These are phyloP conservation scores for Microdochium paspali DNA, from an alignment of 2,329 filamentous ascomycete genomes.

Conservation along the genomic window DNA sequence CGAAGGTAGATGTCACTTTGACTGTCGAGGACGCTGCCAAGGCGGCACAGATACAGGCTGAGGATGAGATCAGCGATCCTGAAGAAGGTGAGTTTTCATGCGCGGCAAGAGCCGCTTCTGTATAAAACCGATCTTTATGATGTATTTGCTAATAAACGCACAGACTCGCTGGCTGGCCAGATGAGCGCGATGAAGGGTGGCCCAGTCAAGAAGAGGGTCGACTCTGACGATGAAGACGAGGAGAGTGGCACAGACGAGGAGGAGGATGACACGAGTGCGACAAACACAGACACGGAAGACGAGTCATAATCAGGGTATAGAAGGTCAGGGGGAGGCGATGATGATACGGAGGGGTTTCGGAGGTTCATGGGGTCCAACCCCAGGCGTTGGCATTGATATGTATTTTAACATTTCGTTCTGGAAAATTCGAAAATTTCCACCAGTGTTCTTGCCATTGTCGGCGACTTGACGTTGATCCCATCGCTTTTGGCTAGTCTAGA, in stretches of 20 bases:
- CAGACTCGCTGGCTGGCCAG: conserved; percentile 83
- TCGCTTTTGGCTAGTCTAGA: no score
- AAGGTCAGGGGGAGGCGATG: neutral
- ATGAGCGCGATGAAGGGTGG: conserved; percentile 80
- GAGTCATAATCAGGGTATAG: conserved; percentile 31
- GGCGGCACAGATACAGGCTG: conserved; percentile 67
- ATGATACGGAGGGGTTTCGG: neutral
- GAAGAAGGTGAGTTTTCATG: conserved; percentile 69
- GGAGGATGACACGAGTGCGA: conserved; percentile 55
- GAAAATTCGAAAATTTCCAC: neutral
- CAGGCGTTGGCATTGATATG: no score
- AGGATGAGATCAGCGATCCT: conserved; percentile 95
- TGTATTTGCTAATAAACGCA: conserved; percentile 15
- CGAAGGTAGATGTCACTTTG: conserved; percentile 81
- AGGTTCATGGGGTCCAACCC: neutral
- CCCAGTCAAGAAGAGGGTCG: conserved; percentile 40
- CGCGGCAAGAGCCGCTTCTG: neutral
- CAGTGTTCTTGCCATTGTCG: neutral
- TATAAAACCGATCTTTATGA: no score
- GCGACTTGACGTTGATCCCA: no score
- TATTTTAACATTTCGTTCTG: no score
- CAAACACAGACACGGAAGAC: conserved; percentile 59
- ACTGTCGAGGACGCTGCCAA: conserved; percentile 84
- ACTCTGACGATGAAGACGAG: conserved; percentile 52
- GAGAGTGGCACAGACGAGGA: conserved; percentile 78